Evolutionary conservation across 192 early-diverging fungal genomes (phyloP), one percentile per base, ranked within the genome.

Genomic region (Neocallimastix lanati): DNA sequence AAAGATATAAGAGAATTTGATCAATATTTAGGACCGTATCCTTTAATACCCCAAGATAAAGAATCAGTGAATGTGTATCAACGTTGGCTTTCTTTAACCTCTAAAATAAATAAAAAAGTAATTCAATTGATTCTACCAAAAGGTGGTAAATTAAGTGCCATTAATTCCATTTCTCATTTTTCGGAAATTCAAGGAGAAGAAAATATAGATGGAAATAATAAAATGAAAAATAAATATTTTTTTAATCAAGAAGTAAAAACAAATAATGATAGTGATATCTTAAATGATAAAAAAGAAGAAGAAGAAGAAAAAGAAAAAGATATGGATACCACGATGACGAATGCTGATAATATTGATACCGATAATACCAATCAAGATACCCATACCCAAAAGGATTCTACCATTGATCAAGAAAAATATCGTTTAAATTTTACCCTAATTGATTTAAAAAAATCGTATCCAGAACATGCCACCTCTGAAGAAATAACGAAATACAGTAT

Each of bases 371-470:
- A 77, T 35, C 6, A 28, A 13, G 30, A 67, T 27, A 25, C 0
- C 15, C 77, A 76, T 28, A 67, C 33, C 21, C 35, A 37, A 29
- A 29, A 7, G 28, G 37, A 37, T 82, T 9, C 7, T 37, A 29
- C 18, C 29, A 29, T 28, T 13, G 33, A 21, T 50, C 77, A 78
- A 33, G 79, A 82, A 79, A 77, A 40, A 25, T 36, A 84, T 28
- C 82, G 81, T 29, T 38, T 87, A 12, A 35, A 82, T 5, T 97
- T 98, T 80, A 91, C 94, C 0, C 80, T 83, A 13, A 88, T 96
- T 79, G 92, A 99, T 80, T 85, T 97, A 37, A 89, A 91, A 79
- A 87, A 88, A 30, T 97, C 96, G 35, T 97, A 94, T 81, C 92
- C 93, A 0, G 50, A 83, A 13, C 88, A 89, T n/a, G 93, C 94